Evolutionary conservation across 441 rosid genomes (phyloP).

Genomic region (Raphanus hybrid): DNA sequence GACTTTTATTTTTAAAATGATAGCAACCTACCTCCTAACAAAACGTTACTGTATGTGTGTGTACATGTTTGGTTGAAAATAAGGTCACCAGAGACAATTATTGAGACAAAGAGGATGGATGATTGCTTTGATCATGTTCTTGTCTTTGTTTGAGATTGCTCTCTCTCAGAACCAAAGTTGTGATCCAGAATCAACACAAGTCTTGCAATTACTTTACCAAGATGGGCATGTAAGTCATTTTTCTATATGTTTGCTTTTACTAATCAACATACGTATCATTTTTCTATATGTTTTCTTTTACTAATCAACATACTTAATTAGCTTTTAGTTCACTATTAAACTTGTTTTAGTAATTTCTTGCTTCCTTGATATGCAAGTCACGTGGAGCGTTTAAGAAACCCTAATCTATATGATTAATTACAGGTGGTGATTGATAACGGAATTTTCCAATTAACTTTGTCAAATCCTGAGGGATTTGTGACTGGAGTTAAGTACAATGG

Average conservation of each 20-base stretch:
- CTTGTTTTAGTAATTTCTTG: not conserved
- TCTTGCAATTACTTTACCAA: slow-evolving; percentile 39
- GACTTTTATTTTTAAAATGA: not conserved
- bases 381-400: slow-evolving; percentile 2
- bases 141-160: slow-evolving; percentile 23
- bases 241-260: not conserved
- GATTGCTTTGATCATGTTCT: slow-evolving; percentile 34
- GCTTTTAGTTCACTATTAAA: not conserved
- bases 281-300: not conserved
- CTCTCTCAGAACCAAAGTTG: slow-evolving; percentile 34
- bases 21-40: slow-evolving; percentile 20
- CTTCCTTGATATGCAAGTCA: slow-evolving; percentile 25
- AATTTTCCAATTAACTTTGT: slow-evolving; percentile 55
- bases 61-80: slow-evolving; percentile 23
- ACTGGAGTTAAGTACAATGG: slow-evolving; percentile 63
- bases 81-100: slow-evolving; percentile 18
- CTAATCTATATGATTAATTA: not conserved
- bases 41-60: not conserved
- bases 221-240: slow-evolving; percentile 34
- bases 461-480: slow-evolving; percentile 64
- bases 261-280: not conserved
- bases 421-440: slow-evolving; percentile 78
- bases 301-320: not conserved
- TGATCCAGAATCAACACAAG: slow-evolving; percentile 32
- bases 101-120: slow-evolving; percentile 31